A percentile compares a stretch with the other conserved stretches of the same genome.
Evolutionary conservation across 495 filamentous ascomycete genomes (phyloP).

Genomic region (Podospora conica): DNA sequence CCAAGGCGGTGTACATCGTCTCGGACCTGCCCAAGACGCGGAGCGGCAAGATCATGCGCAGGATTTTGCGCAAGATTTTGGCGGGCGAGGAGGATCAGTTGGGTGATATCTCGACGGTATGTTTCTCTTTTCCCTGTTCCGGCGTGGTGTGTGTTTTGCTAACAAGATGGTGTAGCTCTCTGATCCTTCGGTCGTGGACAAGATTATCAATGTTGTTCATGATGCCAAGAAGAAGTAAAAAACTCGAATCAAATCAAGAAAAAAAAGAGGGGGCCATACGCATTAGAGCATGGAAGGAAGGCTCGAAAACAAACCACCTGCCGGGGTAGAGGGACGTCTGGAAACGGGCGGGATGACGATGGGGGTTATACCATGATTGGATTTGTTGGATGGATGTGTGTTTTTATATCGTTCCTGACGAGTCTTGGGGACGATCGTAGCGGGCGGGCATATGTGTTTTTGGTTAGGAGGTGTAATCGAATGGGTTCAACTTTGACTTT

Average conservation of each 20-base stretch:
- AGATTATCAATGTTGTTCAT: conserved; percentile 79
- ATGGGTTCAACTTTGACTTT: neutral
- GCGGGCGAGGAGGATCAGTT: conserved; percentile 95
- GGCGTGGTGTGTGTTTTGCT: conserved; percentile 18
- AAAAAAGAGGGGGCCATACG: neutral
- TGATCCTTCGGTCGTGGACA: conserved; percentile 81
- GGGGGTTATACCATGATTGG: neutral
- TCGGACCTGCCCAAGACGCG: conserved; percentile 94
- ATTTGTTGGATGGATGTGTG: neutral
- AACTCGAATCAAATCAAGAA: neutral
- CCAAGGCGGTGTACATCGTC: conserved; percentile 85
- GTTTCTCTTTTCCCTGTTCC: too few species aligned
- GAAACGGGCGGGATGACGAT: neutral
- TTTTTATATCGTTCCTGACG: neutral
- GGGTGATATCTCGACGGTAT: conserved; percentile 86
- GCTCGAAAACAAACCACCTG: too few species aligned
- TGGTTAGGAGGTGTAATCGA: neutral
- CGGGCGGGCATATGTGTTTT: neutral
- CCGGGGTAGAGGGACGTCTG: neutral
- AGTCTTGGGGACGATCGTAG: neutral
- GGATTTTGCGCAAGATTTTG: conserved; percentile 94
- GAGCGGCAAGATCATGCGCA: conserved; percentile 97
- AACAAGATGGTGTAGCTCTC: conserved; percentile 59
- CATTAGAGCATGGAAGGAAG: neutral
- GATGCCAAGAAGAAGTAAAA: conserved; percentile 45